Evolutionary conservation across 768 basidiomycete species (phyloP).

Genomic region (Boletus sensibilis): DNA sequence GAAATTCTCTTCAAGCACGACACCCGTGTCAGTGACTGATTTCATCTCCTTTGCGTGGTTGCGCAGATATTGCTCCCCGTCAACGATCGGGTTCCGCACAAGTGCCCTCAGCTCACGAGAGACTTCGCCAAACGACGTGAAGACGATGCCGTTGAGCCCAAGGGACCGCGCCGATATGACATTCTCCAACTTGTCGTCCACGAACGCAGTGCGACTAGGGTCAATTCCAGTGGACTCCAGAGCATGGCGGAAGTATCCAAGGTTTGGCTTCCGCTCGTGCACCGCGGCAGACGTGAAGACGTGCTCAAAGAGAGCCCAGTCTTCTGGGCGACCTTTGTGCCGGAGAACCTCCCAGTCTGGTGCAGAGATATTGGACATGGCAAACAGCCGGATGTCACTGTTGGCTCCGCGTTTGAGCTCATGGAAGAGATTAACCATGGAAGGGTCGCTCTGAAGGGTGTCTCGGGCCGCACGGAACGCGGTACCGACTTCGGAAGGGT

Average conservation of each 20-base stretch:
- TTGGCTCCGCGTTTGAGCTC: constrained; percentile 13
- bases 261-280: constrained; percentile 21
- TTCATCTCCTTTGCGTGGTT: constrained; percentile 16
- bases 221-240: constrained; percentile 17
- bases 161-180: constrained; percentile 19
- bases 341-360: constrained; percentile 23
- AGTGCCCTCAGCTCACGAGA: constrained; percentile 13
- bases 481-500: constrained; percentile 9
- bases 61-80: constrained; percentile 15
- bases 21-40: constrained; percentile 13
- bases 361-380: constrained; percentile 24
- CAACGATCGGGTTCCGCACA: constrained; percentile 15
- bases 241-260: constrained; percentile 18
- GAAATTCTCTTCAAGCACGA: constrained; percentile 21
- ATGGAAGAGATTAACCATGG: constrained; percentile 17
- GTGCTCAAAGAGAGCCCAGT: constrained; percentile 21
- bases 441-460: constrained; percentile 8
- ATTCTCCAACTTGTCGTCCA: constrained; percentile 26
- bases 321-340: constrained; percentile 8
- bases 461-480: constrained; percentile 8
- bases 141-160: constrained; percentile 21
- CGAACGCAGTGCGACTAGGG: constrained; percentile 20
- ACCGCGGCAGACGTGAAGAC: constrained; percentile 21
- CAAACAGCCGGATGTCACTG: constrained; percentile 12
- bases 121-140: constrained; percentile 17